Conservation (phyloP, 768 basidiomycete genomes). For the Termitomyces sp. region DNA sequence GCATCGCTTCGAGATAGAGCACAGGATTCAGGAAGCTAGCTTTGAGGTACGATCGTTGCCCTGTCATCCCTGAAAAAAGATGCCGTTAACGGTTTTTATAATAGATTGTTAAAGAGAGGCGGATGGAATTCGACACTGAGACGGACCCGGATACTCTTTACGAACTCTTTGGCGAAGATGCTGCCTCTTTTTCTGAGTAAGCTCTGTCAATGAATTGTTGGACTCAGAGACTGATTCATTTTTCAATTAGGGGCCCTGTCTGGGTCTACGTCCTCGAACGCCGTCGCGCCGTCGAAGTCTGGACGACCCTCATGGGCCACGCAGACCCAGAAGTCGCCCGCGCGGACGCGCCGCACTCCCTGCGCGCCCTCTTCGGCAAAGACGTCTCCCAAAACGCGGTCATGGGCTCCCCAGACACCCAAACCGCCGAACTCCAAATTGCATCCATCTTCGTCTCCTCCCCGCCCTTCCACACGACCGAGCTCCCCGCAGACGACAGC, state of each 20-base stretch:
- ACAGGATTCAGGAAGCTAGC: slow-evolving; percentile 71
- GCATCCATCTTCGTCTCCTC: slow-evolving; percentile 76
- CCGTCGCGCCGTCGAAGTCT: slow-evolving; percentile 75
- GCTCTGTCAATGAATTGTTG: slow-evolving; percentile 16
- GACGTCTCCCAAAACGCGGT: slow-evolving; percentile 56
- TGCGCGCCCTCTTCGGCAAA: slow-evolving; percentile 67
- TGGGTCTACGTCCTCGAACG: slow-evolving; percentile 91
- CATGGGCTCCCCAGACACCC: slow-evolving; percentile 65
- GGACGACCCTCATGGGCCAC: slow-evolving; percentile 74
- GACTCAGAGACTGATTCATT: not conserved
- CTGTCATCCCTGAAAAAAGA: slow-evolving; percentile 9
- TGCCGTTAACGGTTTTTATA: slow-evolving; percentile 13
- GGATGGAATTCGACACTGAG: slow-evolving; percentile 86
- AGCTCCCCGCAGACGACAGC: slow-evolving; percentile 46
- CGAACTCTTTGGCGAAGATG: slow-evolving; percentile 79
- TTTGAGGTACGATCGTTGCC: slow-evolving; percentile 60
- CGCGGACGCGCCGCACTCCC: slow-evolving; percentile 53
- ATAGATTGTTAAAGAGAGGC: slow-evolving; percentile 83
- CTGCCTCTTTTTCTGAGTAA: slow-evolving; percentile 72
- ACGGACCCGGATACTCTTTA: slow-evolving; percentile 76
- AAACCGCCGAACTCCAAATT: slow-evolving; percentile 78
- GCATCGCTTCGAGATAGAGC: slow-evolving; percentile 78
- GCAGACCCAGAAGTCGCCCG: slow-evolving; percentile 56
- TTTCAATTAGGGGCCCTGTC: slow-evolving; percentile 63
- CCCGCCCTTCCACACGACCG: slow-evolving; percentile 70